Base-by-base conservation (phyloP, 345 rosid species). In the Turnera subulata region DNA sequence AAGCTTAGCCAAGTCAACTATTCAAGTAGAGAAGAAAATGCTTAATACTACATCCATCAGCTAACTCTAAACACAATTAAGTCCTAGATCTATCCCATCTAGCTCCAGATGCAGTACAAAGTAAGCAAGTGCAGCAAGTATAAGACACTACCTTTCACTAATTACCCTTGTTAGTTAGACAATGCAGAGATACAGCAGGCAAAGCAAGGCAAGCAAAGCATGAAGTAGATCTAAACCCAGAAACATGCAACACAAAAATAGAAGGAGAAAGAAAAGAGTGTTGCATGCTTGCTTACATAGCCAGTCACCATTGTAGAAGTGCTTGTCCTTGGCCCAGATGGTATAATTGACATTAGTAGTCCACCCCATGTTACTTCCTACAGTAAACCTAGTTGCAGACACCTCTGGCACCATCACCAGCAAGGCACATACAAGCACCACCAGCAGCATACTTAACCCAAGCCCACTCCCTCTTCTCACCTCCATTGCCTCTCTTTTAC, bases 251-350 rank as follows among this genome's bases (percentile, higher is more conserved):
- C 51, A 42, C n/a, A 6, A 19, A 62, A 5, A 29, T 20, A 51
- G 29, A 46, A 24, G n/a, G 20, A 6, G 23, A 62, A 5, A 29
- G 25, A 51, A 24, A 46, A 24, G n/a, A 53, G n/a, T n/a, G n/a
- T n/a, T 35, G 51, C 55, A 52, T 63, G 48, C 44, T 71, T 55
- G 21, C 76, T 45, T 80, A 92, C 98, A 86, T 56, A 92, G 98
- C 97, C 98, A 92, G 65, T 92, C 97, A 7, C 84, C 98, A 73
- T 83, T 77, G 78, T 84, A 82, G 70, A 92, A 92, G 46, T 89
- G 91, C 68, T 80, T 89, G 70, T 49, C 84, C 47, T 82, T 68
- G 68, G 93, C 89, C 96, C 96, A 92, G 33, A 78, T 24, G 47
- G 91, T 89, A 70, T 84, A 89, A 76, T 89, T 92, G n/a, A 85